Base-by-base conservation (phyloP, 148 eudicot species). In the Silene uniflora region DNA sequence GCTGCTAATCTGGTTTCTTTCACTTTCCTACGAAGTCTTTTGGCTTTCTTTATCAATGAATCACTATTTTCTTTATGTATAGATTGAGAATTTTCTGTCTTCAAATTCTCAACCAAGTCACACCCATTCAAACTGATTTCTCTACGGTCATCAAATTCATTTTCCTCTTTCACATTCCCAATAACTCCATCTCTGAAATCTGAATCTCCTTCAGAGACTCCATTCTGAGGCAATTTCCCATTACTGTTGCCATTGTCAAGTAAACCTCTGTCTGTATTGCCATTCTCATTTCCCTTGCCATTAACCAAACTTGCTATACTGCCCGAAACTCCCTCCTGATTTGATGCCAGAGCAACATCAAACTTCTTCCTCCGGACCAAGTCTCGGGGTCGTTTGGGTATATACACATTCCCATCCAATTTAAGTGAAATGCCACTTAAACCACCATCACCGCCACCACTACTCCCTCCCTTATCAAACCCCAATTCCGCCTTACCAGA, bases 331-430 rank as follows among this genome's bases (percentile, higher is more conserved):
- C 73, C 86, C 47, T 71, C 81, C 10, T 69, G 78, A 54, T 86
- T 84, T 17, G 74, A 75, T 42, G 75, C 80, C 74, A 44, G 62
- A 77, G 49, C 78, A 47, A 73, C 81, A 76, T 88, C 90, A 68
- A 74, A 80, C 85, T 88, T 88, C 82, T 84, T 96, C 72, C 95
- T 81, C 46, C 93, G 79, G 56, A 86, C 88, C 60, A 83, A 83
- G 71, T 87, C 97, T 13, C 99, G 87, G 11, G 85, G 91, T 2
- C 93, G 91, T 83, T 86, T 96, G 0, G 98, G 99, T 63, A 96
- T 78, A 70, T 56, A 67, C 66, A 90, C 62, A 79, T 67, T 78
- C 58, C 77, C 83, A 72, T 75, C 77, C 76, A 89, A 77, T 62
- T 68, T 84, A 71, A 84, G 79, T 0, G 88, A 80, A 86, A 85